Evolutionary conservation across 768 basidiomycete species (phyloP).

Genomic region (Lactarius psammicola): DNA sequence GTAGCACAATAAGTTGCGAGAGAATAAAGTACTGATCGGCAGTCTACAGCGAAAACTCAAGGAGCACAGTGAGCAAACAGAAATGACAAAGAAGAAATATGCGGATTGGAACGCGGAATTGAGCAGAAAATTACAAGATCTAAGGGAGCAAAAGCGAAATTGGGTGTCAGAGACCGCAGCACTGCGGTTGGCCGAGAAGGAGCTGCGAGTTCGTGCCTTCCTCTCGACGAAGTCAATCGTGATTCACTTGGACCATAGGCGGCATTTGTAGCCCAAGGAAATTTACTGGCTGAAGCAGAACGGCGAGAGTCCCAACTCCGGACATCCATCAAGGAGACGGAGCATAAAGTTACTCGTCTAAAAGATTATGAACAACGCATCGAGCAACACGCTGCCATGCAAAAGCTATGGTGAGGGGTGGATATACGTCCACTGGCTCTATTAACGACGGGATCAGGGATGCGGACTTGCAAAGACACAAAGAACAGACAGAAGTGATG

Average conservation of each 20-base stretch:
- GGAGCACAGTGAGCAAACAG: slow-evolving; percentile 70
- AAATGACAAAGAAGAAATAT: slow-evolving; percentile 72
- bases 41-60: slow-evolving; percentile 66
- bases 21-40: slow-evolving; percentile 67
- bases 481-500: slow-evolving; percentile 59
- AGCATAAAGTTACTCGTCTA: slow-evolving; percentile 78
- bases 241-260: slow-evolving; percentile 44
- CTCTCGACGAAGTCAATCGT: not conserved
- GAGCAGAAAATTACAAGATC: slow-evolving; percentile 69
- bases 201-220: slow-evolving; percentile 51
- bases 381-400: slow-evolving; percentile 73
- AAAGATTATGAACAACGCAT: slow-evolving; percentile 87
- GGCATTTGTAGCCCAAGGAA: slow-evolving; percentile 65
- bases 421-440: not conserved
- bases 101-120: slow-evolving; percentile 81
- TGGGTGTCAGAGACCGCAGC: slow-evolving; percentile 71
- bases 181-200: slow-evolving; percentile 68
- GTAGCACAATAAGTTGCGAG: slow-evolving; percentile 80
- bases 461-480: slow-evolving; percentile 67
- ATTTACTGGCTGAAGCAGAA: slow-evolving; percentile 65
- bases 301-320: slow-evolving; percentile 67
- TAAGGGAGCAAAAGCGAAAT: slow-evolving; percentile 75
- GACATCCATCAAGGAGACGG: slow-evolving; percentile 73
- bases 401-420: slow-evolving; percentile 63
- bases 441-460: slow-evolving; percentile 50